These are phyloP conservation scores for Lactifluus subvellereus DNA, from an alignment of 768 basidiomycete species.

Conservation along the genomic window DNA sequence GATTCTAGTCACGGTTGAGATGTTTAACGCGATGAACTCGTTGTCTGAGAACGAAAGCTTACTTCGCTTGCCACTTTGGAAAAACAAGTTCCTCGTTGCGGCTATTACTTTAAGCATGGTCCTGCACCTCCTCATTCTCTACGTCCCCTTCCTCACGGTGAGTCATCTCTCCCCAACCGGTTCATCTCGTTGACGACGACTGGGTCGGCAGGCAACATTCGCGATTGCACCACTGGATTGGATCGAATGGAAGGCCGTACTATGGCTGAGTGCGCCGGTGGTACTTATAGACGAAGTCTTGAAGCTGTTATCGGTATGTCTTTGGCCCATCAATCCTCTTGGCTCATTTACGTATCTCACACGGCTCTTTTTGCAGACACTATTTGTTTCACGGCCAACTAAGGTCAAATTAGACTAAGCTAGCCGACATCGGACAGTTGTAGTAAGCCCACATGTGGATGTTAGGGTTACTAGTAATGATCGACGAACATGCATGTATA, in stretches of 20 bases:
- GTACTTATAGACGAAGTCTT: constrained; percentile 84
- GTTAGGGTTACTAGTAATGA: not conserved
- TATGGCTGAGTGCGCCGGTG: constrained; percentile 84
- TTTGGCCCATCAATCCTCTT: not conserved
- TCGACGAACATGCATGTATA: not conserved
- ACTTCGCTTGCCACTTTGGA: constrained; percentile 85
- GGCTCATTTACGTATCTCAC: constrained; percentile 9
- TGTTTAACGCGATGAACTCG: constrained; percentile 99
- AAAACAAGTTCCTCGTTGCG: constrained; percentile 86
- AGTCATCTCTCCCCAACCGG: constrained; percentile 29
- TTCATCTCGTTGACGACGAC: not conserved
- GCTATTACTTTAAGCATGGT: constrained; percentile 90
- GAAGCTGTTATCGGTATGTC: constrained; percentile 72
- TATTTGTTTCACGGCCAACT: constrained; percentile 51
- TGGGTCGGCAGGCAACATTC: constrained; percentile 58
- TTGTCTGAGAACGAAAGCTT: constrained; percentile 96
- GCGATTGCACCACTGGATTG: constrained; percentile 92
- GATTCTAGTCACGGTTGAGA: constrained; percentile 91
- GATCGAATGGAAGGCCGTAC: constrained; percentile 91
- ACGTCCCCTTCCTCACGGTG: constrained; percentile 94
- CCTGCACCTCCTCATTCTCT: constrained; percentile 90
- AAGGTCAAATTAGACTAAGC: constrained; percentile 44
- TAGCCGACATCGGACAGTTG: not conserved
- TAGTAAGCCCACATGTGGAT: not conserved
- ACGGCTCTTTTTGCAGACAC: constrained; percentile 35